Percentiles rank a stretch among this genome's conserved stretches.
Conservation (phyloP, 2,329 filamentous ascomycete species). For the Fusarium mangiferae region DNA sequence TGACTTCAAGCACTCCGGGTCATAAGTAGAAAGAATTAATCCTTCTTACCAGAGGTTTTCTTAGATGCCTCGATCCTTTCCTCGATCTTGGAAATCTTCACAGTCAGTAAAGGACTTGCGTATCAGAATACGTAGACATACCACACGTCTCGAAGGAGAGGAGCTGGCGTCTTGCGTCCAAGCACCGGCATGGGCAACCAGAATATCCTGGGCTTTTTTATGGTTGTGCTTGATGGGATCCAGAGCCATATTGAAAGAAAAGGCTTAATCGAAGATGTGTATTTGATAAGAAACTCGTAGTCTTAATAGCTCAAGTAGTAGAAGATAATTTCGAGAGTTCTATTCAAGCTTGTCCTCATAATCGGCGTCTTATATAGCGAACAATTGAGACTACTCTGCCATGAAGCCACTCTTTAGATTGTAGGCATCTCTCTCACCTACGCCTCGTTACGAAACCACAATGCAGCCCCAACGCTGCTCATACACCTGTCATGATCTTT, state of each 20-base stretch:
- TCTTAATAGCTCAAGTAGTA: neutral
- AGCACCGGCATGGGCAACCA: neutral
- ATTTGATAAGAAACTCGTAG: neutral
- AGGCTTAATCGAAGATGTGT: neutral
- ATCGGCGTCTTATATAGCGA: neutral
- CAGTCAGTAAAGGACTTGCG: neutral
- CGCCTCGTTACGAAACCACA: neutral
- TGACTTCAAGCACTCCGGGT: neutral
- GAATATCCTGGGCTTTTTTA: neutral
- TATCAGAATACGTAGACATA: neutral
- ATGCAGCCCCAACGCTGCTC: neutral
- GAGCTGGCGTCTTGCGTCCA: neutral
- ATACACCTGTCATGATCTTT: neutral
- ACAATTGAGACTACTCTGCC: rapidly evolving
- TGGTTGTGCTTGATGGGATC: neutral
- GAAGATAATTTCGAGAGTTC: neutral
- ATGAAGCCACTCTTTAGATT: neutral
- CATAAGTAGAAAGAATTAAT: neutral
- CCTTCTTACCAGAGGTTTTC: neutral
- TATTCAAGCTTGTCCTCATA: neutral
- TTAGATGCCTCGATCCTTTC: neutral
- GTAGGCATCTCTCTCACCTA: too few relatives aligned
- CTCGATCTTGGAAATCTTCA: neutral
- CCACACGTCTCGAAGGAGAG: neutral
- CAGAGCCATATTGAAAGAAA: neutral